These are phyloP conservation scores for Gymnopus androsaceus DNA, from an alignment of 1,284 basidiomycete species.

Conservation along the genomic window DNA sequence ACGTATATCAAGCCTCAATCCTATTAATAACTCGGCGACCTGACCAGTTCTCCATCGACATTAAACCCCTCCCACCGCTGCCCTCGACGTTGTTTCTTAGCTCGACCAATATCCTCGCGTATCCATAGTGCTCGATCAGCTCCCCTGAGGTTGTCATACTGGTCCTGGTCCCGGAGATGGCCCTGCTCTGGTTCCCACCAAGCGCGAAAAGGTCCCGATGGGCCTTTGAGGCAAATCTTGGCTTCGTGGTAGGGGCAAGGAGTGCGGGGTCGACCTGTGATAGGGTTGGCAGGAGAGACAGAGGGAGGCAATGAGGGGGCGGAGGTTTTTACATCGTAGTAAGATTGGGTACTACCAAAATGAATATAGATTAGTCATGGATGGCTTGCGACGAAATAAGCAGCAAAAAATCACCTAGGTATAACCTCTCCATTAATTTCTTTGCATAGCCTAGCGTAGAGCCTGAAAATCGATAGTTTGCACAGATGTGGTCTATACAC, in stretches of 20 bases:
- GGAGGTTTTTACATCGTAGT: background rate
- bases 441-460: constrained; percentile 2
- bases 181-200: constrained; percentile 39
- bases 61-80: constrained; percentile 43
- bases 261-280: constrained; percentile 12
- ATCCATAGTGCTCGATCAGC: no score
- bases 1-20: no score
- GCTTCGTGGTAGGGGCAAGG: constrained; percentile 56
- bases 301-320: background rate
- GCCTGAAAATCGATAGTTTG: constrained; percentile 48
- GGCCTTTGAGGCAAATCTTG: constrained; percentile 47
- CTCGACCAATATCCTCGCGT: background rate
- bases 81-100: background rate
- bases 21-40: no score
- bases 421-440: background rate
- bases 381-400: background rate
- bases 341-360: background rate
- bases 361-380: background rate
- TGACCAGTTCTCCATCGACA: constrained; percentile 8
- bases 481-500: constrained; percentile 48
- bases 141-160: background rate
- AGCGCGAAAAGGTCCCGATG: constrained; percentile 50
- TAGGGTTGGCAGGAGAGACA: constrained; percentile 17
- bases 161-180: background rate
- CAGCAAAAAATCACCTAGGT: background rate